Evolutionary conservation across 164 flowering plant genomes (phyloP), one percentile per base, ranked within the genome.

Genomic region (Chloranthus sessilifolius): DNA sequence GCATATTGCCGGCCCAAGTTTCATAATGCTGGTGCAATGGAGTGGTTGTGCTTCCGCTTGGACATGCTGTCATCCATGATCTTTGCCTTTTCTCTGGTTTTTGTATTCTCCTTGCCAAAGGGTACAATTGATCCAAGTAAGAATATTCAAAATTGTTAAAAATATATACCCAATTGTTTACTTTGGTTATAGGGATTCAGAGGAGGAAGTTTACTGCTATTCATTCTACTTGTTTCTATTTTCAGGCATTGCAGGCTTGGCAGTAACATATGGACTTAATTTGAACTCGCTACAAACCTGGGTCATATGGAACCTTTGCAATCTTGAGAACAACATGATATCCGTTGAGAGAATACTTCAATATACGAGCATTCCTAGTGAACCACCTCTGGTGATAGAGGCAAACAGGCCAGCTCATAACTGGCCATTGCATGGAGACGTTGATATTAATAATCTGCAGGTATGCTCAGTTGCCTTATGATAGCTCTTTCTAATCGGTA

Each of bases 321-420:
- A 52, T 25, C 29, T 78, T 63, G 95, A 82, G 65, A 82, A 74
- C 60, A 78, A 62, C 43, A 85, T 85, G 22, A 78, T 85, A 51
- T 85, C 95, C 1, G 87, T 85, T 22, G 95, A 85, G 69, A 69
- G 95, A 64, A 70, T 85, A 37, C 59, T 82, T 56, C 95, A 85
- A 55, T 82, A 82, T 59, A 47, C 69, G 37, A 34, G 19, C 22
- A 67, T 82, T 24, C 76, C 79, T 1, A 75, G 79, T 58, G 90
- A 85, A 44, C 83, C 90, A 22, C 82, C 88, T 24, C 78, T 78
- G 14, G 66, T 75, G 2, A 53, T 77, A 5, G 83, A 85, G 41
- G 64, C 45, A 44, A 74, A 58, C 46, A 68, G 58, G 40, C 87
- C 83, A 5, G 59, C 50, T 6, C 11, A 7, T 43, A 53, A 68